These are phyloP conservation scores for Filobasidium wieringae DNA, from an alignment of 768 basidiomycete species.

Conservation along the genomic window DNA sequence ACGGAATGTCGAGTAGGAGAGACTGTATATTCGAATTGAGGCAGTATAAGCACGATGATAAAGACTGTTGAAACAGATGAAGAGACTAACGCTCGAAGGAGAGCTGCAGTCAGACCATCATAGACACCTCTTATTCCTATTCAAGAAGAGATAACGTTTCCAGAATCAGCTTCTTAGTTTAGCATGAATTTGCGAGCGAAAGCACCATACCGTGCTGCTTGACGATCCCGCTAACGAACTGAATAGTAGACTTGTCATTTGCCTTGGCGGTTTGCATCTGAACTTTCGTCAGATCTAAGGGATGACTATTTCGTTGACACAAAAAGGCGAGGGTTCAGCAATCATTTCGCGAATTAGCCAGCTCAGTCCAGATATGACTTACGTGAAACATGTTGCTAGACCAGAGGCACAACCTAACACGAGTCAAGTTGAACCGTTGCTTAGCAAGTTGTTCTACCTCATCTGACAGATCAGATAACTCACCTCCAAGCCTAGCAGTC, in stretches of 20 bases:
- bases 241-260: constrained; percentile 10
- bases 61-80: not conserved
- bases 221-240: constrained; percentile 11
- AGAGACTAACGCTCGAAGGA: constrained; percentile 24
- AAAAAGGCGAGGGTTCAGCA: too few relatives aligned
- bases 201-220: constrained; percentile 4
- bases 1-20: constrained; percentile 19
- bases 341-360: too few relatives aligned
- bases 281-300: constrained; percentile 16
- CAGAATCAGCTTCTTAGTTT: not conserved
- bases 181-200: not conserved
- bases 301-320: constrained; percentile 1
- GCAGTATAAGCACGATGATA: not conserved
- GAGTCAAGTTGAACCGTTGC: not conserved
- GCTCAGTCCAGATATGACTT: too few relatives aligned
- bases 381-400: constrained; percentile 7
- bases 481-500: constrained; percentile 10
- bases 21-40: constrained; percentile 6
- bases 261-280: constrained; percentile 16
- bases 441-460: not conserved
- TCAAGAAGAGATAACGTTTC: too few relatives aligned
- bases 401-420: constrained; percentile 3
- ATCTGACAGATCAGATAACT: not conserved
- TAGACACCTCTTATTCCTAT: constrained; percentile 33
- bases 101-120: constrained; percentile 32